Percentiles rank a stretch among this genome's conserved stretches.
Conservation (phyloP, 2,329 filamentous ascomycete species). For the Fusarium lyarnte region DNA sequence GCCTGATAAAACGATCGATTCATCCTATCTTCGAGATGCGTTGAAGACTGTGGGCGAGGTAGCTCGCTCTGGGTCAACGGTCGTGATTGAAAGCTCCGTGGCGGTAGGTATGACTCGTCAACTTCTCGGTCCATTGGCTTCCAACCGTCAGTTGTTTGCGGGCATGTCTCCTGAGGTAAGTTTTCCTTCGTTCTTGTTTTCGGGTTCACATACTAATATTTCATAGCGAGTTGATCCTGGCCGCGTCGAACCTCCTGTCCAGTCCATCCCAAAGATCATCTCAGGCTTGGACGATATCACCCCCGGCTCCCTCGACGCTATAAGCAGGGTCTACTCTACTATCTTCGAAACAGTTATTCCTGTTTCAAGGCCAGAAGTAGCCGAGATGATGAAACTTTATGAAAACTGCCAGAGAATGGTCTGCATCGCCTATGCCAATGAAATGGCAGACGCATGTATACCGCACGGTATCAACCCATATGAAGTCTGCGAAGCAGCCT, state of each 20-base stretch:
- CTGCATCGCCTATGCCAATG: slow-evolving; percentile 63
- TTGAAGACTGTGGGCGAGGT: slow-evolving; percentile 53
- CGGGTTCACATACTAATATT: background rate
- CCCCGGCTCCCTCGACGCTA: slow-evolving; percentile 54
- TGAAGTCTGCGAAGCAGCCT: slow-evolving; percentile 59
- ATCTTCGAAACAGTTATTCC: slow-evolving; percentile 58
- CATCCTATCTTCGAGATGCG: slow-evolving; percentile 56
- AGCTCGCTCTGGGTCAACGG: slow-evolving; percentile 54
- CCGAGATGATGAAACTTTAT: slow-evolving; percentile 66
- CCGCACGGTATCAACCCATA: slow-evolving; percentile 57
- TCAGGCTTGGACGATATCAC: slow-evolving; percentile 59
- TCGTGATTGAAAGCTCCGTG: slow-evolving; percentile 63
- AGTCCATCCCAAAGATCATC: slow-evolving; percentile 61
- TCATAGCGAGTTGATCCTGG: slow-evolving; percentile 60
- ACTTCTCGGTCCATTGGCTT: slow-evolving; percentile 57
- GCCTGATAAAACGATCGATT: slow-evolving; percentile 57
- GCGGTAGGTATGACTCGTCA: slow-evolving; percentile 62
- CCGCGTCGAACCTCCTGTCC: slow-evolving; percentile 51
- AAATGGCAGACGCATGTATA: slow-evolving; percentile 62
- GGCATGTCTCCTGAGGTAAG: slow-evolving; percentile 58
- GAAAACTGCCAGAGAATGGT: slow-evolving; percentile 66
- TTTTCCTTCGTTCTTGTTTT: background rate
- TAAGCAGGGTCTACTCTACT: slow-evolving; percentile 53
- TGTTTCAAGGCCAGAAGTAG: slow-evolving; percentile 61
- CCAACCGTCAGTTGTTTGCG: slow-evolving; percentile 51